Evolutionary conservation across 768 basidiomycete species (phyloP).

Genomic region (Lentinula lateritia): DNA sequence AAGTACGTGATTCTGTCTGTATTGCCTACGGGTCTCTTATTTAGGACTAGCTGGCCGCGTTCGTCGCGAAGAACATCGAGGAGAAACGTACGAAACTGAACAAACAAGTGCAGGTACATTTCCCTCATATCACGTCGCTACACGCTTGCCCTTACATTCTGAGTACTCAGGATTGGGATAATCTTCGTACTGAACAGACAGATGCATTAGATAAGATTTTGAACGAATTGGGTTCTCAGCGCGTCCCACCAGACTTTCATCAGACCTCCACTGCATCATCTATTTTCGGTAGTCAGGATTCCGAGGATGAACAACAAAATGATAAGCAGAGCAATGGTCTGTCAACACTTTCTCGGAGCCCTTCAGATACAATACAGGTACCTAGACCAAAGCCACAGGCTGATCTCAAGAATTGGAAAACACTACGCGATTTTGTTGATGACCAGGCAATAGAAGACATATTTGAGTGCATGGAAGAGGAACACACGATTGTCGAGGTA

Average conservation of each 20-base stretch:
- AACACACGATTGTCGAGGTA: slow-evolving; percentile 65
- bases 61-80: slow-evolving; percentile 70
- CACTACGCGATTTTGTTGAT: slow-evolving; percentile 79
- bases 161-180: slow-evolving; percentile 62
- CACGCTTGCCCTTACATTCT: background rate
- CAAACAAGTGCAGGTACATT: slow-evolving; percentile 56
- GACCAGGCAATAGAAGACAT: slow-evolving; percentile 77
- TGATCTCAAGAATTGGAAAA: slow-evolving; percentile 70
- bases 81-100: slow-evolving; percentile 59
- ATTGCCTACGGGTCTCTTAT: background rate
- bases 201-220: slow-evolving; percentile 63
- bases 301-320: slow-evolving; percentile 33
- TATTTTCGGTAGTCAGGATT: slow-evolving; percentile 74
- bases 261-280: slow-evolving; percentile 62
- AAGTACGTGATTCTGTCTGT: slow-evolving; percentile 34
- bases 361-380: slow-evolving; percentile 35
- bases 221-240: slow-evolving; percentile 65
- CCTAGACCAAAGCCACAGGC: slow-evolving; percentile 20
- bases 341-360: slow-evolving; percentile 28
- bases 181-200: slow-evolving; percentile 50
- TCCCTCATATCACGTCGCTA: background rate
- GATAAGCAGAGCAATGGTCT: slow-evolving; percentile 12
- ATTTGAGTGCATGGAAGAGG: slow-evolving; percentile 66
- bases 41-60: slow-evolving; percentile 53
- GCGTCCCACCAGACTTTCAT: slow-evolving; percentile 77